phyloP scores from a whole-genome alignment of 2,329 filamentous ascomycete species.

The Mycosphaerelloides madeirae region DNA sequence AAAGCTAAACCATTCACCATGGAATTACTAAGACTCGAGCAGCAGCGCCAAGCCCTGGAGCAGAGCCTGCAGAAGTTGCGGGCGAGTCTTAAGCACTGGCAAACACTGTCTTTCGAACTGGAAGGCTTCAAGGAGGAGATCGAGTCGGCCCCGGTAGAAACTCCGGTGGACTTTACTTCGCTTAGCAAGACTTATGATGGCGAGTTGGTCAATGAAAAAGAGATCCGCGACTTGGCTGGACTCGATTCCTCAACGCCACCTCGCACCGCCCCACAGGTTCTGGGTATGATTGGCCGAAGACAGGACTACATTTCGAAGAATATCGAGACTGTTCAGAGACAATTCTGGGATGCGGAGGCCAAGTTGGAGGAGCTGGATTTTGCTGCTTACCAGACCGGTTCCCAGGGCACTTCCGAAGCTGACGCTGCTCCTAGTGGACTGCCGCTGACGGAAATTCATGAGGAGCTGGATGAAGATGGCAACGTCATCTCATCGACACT shows the following conservation, averaged over 20 bases:
- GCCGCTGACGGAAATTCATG: conserved; percentile 83
- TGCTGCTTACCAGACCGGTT: conserved; percentile 17
- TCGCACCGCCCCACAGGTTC: conserved; percentile 58
- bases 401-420: conserved; percentile 9
- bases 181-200: conserved; percentile 59
- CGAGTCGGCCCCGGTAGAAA: conserved; percentile 46
- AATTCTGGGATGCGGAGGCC: conserved; percentile 64
- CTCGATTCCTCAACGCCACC: conserved; percentile 36
- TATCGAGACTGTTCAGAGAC: conserved; percentile 66
- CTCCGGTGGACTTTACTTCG: conserved; percentile 30
- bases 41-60: conserved; percentile 70
- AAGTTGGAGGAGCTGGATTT: conserved; percentile 58
- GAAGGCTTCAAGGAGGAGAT: conserved; percentile 83
- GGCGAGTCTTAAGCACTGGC: conserved; percentile 79
- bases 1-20: conserved; percentile 29
- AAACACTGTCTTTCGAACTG: conserved; percentile 86
- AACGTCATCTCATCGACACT: conserved; percentile 63
- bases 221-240: conserved; percentile 53
- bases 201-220: conserved; percentile 58
- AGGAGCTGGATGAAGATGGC: conserved; percentile 85
- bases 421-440: conserved; percentile 55
- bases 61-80: conserved; percentile 68
- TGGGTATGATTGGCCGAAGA: conserved; percentile 65
- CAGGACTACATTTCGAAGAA: conserved; percentile 89
- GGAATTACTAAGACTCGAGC: conserved; percentile 63